Evolutionary conservation across 2,329 filamentous ascomycete species (phyloP).

Genomic region (Cryoendolithus antarcticus): DNA sequence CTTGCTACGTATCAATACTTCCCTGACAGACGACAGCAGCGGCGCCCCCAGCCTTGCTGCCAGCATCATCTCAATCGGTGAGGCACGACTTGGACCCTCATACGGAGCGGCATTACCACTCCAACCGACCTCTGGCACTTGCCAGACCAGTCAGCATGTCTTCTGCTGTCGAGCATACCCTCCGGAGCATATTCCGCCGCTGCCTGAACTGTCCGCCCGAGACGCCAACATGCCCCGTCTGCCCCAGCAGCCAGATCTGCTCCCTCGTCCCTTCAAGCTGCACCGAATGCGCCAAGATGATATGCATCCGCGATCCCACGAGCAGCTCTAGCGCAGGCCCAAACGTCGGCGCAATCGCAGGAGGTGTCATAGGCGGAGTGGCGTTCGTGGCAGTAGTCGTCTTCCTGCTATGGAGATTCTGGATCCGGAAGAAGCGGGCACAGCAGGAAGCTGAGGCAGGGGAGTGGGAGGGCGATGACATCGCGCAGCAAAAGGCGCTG

Average conservation of each 20-base stretch:
- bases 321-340: slow-evolving; percentile 34
- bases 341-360: slow-evolving; percentile 75
- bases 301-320: slow-evolving; percentile 38
- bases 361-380: slow-evolving; percentile 79
- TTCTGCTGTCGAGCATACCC: slow-evolving; percentile 12
- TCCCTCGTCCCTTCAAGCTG: slow-evolving; percentile 48
- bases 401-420: slow-evolving; percentile 79
- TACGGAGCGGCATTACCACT: too few species aligned
- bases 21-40: too few species aligned
- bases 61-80: too few species aligned
- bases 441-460: slow-evolving; percentile 41
- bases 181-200: slow-evolving; percentile 39
- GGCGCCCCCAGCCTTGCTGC: too few species aligned
- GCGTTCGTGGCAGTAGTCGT: slow-evolving; percentile 60
- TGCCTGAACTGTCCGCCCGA: slow-evolving; percentile 45
- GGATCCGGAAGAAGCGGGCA: slow-evolving; percentile 66
- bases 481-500: slow-evolving; percentile 40
- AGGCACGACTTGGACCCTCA: too few species aligned
- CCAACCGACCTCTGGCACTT: too few species aligned
- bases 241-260: slow-evolving; percentile 43
- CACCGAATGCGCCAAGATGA: slow-evolving; percentile 44
- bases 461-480: slow-evolving; percentile 44
- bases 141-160: neutral
- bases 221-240: slow-evolving; percentile 49
- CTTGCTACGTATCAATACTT: too few species aligned